Conservation (phyloP, 164 flowering plant genomes). For the Stephania cephalantha region DNA sequence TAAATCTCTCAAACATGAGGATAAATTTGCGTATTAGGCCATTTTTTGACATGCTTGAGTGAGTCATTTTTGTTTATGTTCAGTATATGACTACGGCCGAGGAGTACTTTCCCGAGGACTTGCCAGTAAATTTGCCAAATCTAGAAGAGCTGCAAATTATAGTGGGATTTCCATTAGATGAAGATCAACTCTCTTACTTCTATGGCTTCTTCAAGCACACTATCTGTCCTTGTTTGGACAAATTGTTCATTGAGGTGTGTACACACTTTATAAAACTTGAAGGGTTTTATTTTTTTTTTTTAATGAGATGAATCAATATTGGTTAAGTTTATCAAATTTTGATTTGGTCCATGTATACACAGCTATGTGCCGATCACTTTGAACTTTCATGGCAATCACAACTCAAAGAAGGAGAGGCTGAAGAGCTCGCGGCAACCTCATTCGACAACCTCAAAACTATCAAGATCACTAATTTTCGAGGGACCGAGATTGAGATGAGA, state of each 20-base stretch:
- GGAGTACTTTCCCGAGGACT: not conserved
- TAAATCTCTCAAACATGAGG: no score
- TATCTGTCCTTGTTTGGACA: conserved; percentile 6
- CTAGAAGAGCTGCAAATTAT: conserved; percentile 12
- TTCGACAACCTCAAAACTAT: conserved; percentile 6
- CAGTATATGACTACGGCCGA: not conserved
- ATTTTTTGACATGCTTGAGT: no score
- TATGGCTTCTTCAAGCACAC: conserved; percentile 7
- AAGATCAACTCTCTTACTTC: not conserved
- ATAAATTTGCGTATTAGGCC: no score
- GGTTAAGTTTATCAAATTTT: not conserved
- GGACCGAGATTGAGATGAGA: not conserved
- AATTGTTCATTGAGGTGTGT: conserved; percentile 15
- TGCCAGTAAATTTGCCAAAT: conserved; percentile 9
- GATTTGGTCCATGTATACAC: not conserved
- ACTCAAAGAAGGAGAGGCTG: not conserved
- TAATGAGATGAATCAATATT: no score
- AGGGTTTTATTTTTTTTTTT: not conserved
- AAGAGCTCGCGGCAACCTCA: not conserved
- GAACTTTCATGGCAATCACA: not conserved
- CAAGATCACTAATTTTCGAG: conserved; percentile 12
- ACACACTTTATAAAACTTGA: not conserved
- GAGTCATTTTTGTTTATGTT: not conserved
- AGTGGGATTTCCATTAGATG: not conserved
- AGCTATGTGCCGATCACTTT: not conserved